phyloP scores from a whole-genome alignment of 2,329 filamentous ascomycete genomes.

The Daldinia eschscholtzii region DNA sequence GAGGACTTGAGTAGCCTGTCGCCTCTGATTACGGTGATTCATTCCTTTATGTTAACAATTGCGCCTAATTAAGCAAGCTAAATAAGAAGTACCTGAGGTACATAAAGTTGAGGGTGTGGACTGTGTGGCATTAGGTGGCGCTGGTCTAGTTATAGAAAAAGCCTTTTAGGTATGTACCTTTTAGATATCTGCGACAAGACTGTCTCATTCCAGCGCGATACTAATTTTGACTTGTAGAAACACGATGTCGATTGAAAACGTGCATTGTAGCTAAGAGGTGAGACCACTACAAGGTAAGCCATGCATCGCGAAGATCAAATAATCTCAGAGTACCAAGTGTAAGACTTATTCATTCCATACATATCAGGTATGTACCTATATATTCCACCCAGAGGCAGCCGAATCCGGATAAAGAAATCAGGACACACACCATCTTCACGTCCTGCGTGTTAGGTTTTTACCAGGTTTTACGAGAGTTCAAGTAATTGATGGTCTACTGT shows the following conservation, averaged over 20 bases:
- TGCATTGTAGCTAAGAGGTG: conserved; percentile 16
- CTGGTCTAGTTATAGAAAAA: not conserved
- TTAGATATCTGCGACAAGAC: conserved; percentile 12
- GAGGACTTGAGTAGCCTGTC: not conserved
- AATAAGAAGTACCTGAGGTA: not conserved
- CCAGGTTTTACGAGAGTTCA: not conserved
- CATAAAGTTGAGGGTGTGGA: not conserved
- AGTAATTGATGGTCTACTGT: not conserved
- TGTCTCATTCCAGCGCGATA: conserved; percentile 27
- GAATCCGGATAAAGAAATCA: conserved; percentile 35
- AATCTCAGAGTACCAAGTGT: not conserved
- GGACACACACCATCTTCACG: not conserved
- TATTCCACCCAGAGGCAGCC: conserved; percentile 16
- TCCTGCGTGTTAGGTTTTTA: not conserved
- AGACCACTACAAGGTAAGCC: conserved; percentile 13
- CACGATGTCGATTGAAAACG: conserved; percentile 16
- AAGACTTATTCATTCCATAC: conserved; percentile 12
- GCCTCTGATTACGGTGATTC: not conserved
- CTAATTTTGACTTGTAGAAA: conserved; percentile 19
- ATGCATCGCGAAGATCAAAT: conserved; percentile 1
- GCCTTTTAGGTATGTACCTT: not conserved
- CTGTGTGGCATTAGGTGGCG: not conserved
- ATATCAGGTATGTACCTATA: not conserved
- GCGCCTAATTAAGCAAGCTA: not conserved
- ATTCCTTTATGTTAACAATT: not conserved